phyloP scores from a whole-genome alignment of 352 stramenopile species.

The Globisporangium paroecandrum region DNA sequence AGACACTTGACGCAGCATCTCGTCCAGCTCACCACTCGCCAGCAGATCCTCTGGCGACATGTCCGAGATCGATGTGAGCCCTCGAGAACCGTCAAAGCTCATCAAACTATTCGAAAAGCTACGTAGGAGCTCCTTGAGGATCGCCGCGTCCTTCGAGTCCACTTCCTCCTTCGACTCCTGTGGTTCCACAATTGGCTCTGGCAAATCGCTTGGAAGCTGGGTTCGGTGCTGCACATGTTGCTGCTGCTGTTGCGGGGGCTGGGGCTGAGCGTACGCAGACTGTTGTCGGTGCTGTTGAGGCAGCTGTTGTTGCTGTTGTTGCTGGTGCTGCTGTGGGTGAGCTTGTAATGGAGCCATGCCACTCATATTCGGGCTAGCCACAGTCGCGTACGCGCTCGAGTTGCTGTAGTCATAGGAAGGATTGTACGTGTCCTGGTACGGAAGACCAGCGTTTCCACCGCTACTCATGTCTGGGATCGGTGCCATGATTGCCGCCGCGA shows the following conservation, averaged over 20 bases:
- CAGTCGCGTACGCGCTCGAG: conserved; percentile 20
- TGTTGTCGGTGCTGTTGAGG: conserved; percentile 1
- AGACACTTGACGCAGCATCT: conserved; percentile 71
- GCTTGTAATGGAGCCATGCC: conserved; percentile 8
- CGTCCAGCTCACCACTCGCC: conserved; percentile 73
- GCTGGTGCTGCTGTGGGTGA: conserved; percentile 5
- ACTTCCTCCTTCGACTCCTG: conserved; percentile 57
- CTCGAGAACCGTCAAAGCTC: conserved; percentile 44
- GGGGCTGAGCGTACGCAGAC: neutral
- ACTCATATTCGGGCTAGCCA: neutral
- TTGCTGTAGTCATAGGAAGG: conserved; percentile 11
- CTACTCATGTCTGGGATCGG: conserved; percentile 14
- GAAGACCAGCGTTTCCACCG: neutral
- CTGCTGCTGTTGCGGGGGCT: neutral
- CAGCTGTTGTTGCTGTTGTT: conserved; percentile 1
- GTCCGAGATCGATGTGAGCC: conserved; percentile 57
- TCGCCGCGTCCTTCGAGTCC: conserved; percentile 58
- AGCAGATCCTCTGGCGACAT: conserved; percentile 77
- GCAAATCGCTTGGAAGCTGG: conserved; percentile 32
- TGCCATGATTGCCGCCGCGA: conserved; percentile 47
- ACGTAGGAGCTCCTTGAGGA: conserved; percentile 68
- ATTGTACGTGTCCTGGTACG: conserved; percentile 14
- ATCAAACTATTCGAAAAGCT: conserved; percentile 65
- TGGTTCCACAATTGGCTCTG: conserved; percentile 63
- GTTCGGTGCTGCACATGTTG: conserved; percentile 15